These are phyloP conservation scores for Termitomyces sp. DNA, from an alignment of 768 basidiomycete species.

Conservation along the genomic window DNA sequence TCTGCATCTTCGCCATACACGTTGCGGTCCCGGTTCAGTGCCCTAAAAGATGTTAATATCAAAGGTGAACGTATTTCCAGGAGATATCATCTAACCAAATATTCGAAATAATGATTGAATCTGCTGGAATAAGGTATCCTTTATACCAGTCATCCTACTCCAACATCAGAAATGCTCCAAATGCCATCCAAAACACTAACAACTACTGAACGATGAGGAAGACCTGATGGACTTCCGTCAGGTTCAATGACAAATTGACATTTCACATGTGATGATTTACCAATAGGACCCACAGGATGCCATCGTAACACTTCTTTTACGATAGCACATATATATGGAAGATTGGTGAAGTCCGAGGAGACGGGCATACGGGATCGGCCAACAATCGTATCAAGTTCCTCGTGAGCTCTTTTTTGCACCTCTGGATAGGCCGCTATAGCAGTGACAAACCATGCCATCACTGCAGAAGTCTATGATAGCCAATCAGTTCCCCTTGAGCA, in stretches of 20 bases:
- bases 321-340: background rate
- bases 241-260: background rate
- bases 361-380: background rate
- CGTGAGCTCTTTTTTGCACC: constrained; percentile 5
- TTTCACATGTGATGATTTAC: background rate
- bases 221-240: background rate
- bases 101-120: background rate
- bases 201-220: background rate
- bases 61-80: background rate
- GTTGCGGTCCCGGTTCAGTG: background rate
- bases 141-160: background rate
- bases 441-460: constrained; percentile 6
- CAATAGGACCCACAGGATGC: background rate
- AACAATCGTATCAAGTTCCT: constrained; percentile 5
- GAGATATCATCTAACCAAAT: background rate
- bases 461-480: background rate
- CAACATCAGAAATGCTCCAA: background rate
- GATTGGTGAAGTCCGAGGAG: background rate
- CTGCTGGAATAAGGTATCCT: background rate
- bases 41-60: background rate
- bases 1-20: background rate
- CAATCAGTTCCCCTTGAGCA: background rate
- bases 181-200: background rate
- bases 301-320: background rate
- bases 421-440: constrained; percentile 6